phyloP scores from a whole-genome alignment of 1,139 yeast genomes.

The Hansenula anomala region DNA sequence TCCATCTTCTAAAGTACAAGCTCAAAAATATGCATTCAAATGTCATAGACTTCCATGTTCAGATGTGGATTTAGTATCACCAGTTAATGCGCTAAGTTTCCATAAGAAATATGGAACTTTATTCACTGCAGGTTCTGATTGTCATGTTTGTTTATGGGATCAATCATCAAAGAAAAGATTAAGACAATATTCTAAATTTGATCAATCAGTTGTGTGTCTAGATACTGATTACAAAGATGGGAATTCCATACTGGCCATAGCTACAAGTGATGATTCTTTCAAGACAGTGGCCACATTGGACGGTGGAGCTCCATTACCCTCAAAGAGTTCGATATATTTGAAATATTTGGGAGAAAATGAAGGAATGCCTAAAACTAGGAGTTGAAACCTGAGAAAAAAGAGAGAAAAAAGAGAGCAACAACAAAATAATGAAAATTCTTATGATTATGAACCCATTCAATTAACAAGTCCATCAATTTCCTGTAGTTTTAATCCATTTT shows the following conservation, averaged over 20 bases:
- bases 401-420: no score
- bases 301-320: conserved; percentile 1
- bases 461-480: no score
- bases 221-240: conserved; percentile 31
- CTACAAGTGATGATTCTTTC: conserved; percentile 58
- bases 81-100: conserved; percentile 67
- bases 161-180: conserved; percentile 55
- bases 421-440: no score
- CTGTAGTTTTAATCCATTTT: no score
- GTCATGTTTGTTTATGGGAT: conserved; percentile 76
- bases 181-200: conserved; percentile 52
- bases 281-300: conserved; percentile 27
- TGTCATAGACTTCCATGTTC: conserved; percentile 56
- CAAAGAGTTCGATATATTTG: conserved; percentile 14
- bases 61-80: conserved; percentile 62
- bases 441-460: no score
- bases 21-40: conserved; percentile 70
- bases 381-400: no score
- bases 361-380: conserved; percentile 15
- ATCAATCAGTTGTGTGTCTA: conserved; percentile 44
- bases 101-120: conserved; percentile 43
- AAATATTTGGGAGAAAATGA: conserved; percentile 12
- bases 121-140: conserved; percentile 80
- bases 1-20: conserved; percentile 41
- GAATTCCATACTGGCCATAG: conserved; percentile 46